Percentiles rank a stretch among this genome's conserved stretches.
Conservation (phyloP, 192 early-diverging fungal genomes). For the Entomortierella lignicola region DNA sequence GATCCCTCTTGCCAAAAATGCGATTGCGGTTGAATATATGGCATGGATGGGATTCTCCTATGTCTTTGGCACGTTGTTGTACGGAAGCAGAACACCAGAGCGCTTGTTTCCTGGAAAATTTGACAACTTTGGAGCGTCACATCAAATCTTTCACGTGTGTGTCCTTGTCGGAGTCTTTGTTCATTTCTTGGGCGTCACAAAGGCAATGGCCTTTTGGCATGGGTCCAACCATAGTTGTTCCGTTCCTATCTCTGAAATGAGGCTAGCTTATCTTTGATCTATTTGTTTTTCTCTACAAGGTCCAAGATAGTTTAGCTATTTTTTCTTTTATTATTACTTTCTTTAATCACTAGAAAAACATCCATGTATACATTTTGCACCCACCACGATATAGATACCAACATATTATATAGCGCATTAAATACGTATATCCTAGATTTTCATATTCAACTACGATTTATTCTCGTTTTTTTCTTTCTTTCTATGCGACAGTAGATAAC, state of each 20-base stretch:
- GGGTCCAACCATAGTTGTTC: slow-evolving; percentile 48
- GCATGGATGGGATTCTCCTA: slow-evolving; percentile 82
- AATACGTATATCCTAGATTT: no score
- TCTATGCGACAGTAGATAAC: background rate
- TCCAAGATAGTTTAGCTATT: no score
- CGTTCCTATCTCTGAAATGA: slow-evolving; percentile 40
- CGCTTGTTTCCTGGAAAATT: slow-evolving; percentile 85
- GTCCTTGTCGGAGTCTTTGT: slow-evolving; percentile 78
- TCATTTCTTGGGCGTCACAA: slow-evolving; percentile 78
- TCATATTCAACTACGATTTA: no score
- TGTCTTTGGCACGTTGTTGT: slow-evolving; percentile 85
- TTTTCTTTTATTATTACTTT: no score
- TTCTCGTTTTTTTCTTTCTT: background rate
- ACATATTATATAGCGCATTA: no score
- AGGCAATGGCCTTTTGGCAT: slow-evolving; percentile 69
- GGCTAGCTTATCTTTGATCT: background rate
- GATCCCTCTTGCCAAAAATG: slow-evolving; percentile 52
- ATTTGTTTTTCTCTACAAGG: background rate
- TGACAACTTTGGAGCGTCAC: slow-evolving; percentile 83
- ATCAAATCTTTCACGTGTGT: slow-evolving; percentile 92
- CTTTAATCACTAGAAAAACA: no score
- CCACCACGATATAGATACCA: no score
- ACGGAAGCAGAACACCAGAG: slow-evolving; percentile 89
- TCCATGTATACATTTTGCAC: no score
- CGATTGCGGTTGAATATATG: slow-evolving; percentile 73